Evolutionary conservation across 164 flowering plant genomes (phyloP), one percentile per base, ranked within the genome.

Genomic region (Akebia trifoliata): DNA sequence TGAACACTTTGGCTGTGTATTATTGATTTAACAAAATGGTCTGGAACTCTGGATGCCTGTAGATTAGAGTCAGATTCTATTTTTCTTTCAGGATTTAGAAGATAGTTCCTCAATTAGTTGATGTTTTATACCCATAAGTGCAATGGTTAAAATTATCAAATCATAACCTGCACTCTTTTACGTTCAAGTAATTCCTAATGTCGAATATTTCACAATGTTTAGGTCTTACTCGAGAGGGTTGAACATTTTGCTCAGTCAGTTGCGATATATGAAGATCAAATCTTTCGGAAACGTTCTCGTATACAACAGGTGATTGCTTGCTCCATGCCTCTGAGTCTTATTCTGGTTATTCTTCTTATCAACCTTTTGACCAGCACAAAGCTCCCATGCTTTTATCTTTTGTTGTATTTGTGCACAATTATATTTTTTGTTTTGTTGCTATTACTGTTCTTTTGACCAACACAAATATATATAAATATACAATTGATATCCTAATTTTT

Each of bases 261-360:
- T 72, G 79, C 97, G 32, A 77, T 80, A 15, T 53, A 80, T 62
- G 98, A 93, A 72, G 92, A 78, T 39, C 94, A 84, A 70, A 90
- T 93, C 35, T 93, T 93, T 69, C 90, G 81, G 72, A 93, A 93
- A 69, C 83, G 98, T n/a, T 58, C 85, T 57, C 95, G 98, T 32
- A 76, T 93, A 61, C 91, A 90, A 64, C 93, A 84, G 98, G 97
- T 87, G 32, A 50, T 55, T 54, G 15, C 38, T 56, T 18, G 1
- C 25, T 18, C 35, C 18, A 36, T 28, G 4, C 20, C 2, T 14
- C 29, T 37, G 29, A 56, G 11, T 71, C 7, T 31, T 4, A 35
- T 37, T 28, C 30, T 58, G 32, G 37, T 53, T 22, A n/a, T 50
- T 15, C 42, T 48, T 54, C 2, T 57, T 11, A 30, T 57, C 11